Base-by-base conservation (phyloP, 139 green algal genomes). In the Diplosphaera chodatii region DNA sequence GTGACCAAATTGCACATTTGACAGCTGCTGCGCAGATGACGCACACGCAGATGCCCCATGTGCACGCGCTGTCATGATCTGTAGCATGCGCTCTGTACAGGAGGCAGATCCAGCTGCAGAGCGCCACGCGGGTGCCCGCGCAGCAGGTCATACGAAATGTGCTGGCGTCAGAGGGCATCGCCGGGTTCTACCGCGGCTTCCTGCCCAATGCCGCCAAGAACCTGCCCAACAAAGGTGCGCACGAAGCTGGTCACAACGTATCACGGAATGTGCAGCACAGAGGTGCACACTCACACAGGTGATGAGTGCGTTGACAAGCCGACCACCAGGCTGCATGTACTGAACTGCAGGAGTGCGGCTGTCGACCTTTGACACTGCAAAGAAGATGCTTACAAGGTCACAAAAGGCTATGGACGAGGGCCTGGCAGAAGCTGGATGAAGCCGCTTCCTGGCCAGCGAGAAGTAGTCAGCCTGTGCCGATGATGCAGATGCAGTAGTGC, bases 181-280 rank as follows among this genome's bases (percentile, higher is more conserved):
- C 68, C 15, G 85, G 82, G 25, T 63, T 94, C 37, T 95, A 93
- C 84, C 75, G 84, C 32, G 90, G 90, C 23, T 92, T 95, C 40
- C 20, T 93, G n/a, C 87, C 90, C 55, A 93, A 91, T 74, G 82
- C 83, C 8, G 66, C 92, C 25, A 95, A 95, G 67, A 95, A 95
- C 77, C 76, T 92, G 63, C 90, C 90, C 28, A 95, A 93, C 82
- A 95, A 95, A 78, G 85, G 86, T 85, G 76, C n/a, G 68, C 37
- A 48, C 6, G 37, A 6, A 48, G 37, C 37, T 10, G 8, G 37
- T 6, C 37, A 59, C 48, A 59, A n/a, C 6, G 65, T 22, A 2
- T 32, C 63, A 67, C 21, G 6, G 10, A 41, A 6, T 33, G 63
- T 5, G 63, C 13, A 66, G 59, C 37, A 48, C 13, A 13, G 13